Evolutionary conservation across 805 yeast species (phyloP).

Genomic region (Candida xiaguanensis): DNA sequence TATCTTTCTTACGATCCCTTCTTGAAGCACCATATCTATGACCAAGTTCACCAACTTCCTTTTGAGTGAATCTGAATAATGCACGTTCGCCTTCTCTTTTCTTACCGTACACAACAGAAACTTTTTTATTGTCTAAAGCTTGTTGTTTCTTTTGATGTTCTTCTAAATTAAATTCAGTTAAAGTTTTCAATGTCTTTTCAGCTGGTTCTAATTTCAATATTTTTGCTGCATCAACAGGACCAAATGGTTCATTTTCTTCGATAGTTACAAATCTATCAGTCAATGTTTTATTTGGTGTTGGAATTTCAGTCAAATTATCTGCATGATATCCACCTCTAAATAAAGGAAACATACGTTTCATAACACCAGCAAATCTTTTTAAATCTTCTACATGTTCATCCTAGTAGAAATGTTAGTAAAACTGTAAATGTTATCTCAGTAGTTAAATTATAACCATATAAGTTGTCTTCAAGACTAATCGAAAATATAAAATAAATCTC

Average conservation of each 20-base stretch:
- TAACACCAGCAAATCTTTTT: conserved; percentile 50
- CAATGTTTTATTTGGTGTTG: conserved; percentile 78
- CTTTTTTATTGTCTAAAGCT: conserved; percentile 17
- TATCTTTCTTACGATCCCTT: conserved; percentile 84
- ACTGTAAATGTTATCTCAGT: conserved; percentile 9
- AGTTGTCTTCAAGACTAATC: conserved; percentile 80
- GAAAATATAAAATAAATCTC: conserved; percentile 45
- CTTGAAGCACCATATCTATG: conserved; percentile 86
- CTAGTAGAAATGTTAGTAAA: conserved; percentile 45
- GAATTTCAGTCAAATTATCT: conserved; percentile 91
- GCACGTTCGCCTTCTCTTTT: conserved; percentile 66
- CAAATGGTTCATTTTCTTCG: conserved; percentile 93
- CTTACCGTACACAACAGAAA: conserved; percentile 47
- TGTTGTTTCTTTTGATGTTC: conserved; percentile 15
- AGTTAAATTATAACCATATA: conserved; percentile 46
- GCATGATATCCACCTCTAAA: conserved; percentile 41
- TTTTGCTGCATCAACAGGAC: conserved; percentile 91
- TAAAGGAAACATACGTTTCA: conserved; percentile 82
- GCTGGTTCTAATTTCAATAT: conserved; percentile 87
- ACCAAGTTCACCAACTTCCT: conserved; percentile 83
- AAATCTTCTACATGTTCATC: conserved; percentile 53
- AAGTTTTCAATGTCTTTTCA: conserved; percentile 63
- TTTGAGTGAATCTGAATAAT: conserved; percentile 69
- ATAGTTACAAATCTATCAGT: conserved; percentile 81
- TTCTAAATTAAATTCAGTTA: conserved; percentile 43